Evolutionary conservation across 345 rosid species (phyloP), one percentile per base, ranked within the genome.

Genomic region (Salix udensis): DNA sequence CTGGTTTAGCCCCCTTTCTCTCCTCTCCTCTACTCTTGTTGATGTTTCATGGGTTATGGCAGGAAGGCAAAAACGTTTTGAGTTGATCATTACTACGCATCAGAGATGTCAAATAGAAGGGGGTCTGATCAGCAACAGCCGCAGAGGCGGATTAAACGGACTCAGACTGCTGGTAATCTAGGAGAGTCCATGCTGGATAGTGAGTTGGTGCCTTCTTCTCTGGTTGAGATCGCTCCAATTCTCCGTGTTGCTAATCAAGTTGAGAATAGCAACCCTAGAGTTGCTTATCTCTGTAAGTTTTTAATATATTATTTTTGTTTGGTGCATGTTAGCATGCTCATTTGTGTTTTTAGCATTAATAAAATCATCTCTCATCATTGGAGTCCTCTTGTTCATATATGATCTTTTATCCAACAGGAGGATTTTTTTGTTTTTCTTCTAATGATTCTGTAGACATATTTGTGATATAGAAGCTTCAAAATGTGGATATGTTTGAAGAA

Each of bases 221-320:
- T 96, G 71, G 88, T 89, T 65, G 98, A 92, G 85, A 93, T 96
- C 72, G 99, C 99, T 0, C 99, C 99, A 9, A 96, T 96, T 89
- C 98, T 96, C 69, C 98, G 99, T 80, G 99, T 96, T 81, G 99
- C 99, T 72, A 96, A 96, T 90, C 98, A 96, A 79, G 98, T 93
- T 34, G 99, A 96, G 88, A 70, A 83, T 46, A 90, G 88, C 76
- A 93, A 96, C 85, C 90, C 97, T 31, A 91, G 99, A 80, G 99
- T 93, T 81, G 94, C 99, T 3, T 96, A 96, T 85, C 93, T 96
- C 48, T 96, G 99, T 96, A 88, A 88, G 97, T 74, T 72, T n/a
- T 15, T 4, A 21, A 21, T 12, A 9, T 5, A 31, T 71, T 52
- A 53, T 28, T 1, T 74, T 71, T 3, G 52, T 68, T 50, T 16